Evolutionary conservation across 2,329 filamentous ascomycete genomes (phyloP).

Genomic region (Pseudocercospora musae): DNA sequence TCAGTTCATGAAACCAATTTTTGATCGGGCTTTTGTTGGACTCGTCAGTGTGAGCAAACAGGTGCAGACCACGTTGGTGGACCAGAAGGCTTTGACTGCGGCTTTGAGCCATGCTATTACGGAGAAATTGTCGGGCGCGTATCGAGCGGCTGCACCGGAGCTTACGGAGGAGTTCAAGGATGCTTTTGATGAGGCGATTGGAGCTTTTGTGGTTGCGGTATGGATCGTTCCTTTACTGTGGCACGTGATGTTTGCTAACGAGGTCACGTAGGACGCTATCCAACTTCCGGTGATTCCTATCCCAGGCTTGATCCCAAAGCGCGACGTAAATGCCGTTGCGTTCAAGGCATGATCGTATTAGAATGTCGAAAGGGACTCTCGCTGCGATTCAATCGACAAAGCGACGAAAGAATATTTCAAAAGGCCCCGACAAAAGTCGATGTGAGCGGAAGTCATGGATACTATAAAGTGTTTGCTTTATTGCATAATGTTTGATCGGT

Average conservation of each 20-base stretch:
- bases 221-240: background rate
- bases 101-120: conserved; percentile 2
- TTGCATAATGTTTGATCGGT: background rate
- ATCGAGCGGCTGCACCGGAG: background rate
- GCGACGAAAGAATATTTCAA: background rate
- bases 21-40: conserved; percentile 1
- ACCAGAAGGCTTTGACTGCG: conserved; percentile 9
- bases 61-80: conserved; percentile 1
- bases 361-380: background rate
- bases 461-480: background rate
- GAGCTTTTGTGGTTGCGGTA: conserved; percentile 1
- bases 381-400: background rate
- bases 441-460: background rate
- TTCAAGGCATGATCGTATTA: background rate
- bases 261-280: background rate
- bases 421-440: background rate
- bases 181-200: conserved; percentile 9
- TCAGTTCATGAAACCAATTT: background rate
- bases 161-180: background rate
- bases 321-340: background rate
- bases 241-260: background rate
- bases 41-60: conserved; percentile 5
- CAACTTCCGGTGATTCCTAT: background rate
- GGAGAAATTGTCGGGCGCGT: conserved; percentile 6
- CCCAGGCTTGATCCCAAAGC: background rate